These are phyloP conservation scores for Chaetomium strumarium DNA, from an alignment of 2,329 filamentous ascomycete genomes.

Conservation along the genomic window DNA sequence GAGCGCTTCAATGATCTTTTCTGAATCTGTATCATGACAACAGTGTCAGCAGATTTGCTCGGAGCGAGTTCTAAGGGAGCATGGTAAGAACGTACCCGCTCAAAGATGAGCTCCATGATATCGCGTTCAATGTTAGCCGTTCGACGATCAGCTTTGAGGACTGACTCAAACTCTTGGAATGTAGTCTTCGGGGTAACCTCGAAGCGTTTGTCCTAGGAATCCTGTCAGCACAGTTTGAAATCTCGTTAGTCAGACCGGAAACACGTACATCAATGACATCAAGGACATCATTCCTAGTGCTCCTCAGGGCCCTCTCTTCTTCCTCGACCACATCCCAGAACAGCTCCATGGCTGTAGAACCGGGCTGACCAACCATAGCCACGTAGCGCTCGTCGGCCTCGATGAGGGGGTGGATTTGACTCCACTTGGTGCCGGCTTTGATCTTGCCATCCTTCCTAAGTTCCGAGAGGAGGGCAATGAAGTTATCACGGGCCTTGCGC, in stretches of 20 bases:
- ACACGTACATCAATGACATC: conserved; percentile 78
- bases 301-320: conserved; percentile 80
- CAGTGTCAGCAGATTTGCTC: conserved; percentile 2
- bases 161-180: conserved; percentile 77
- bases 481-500: conserved; percentile 79
- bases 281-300: conserved; percentile 73
- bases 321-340: conserved; percentile 97
- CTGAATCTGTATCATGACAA: conserved; percentile 52
- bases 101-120: conserved; percentile 73
- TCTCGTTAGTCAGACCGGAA: background rate
- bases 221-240: conserved; percentile 33
- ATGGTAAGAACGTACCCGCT: conserved; percentile 52
- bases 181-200: conserved; percentile 82
- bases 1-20: conserved; percentile 69
- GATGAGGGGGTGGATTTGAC: conserved; percentile 66
- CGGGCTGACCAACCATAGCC: conserved; percentile 74
- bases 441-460: conserved; percentile 72
- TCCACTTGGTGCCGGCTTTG: conserved; percentile 88
- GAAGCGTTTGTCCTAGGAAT: conserved; percentile 73
- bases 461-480: conserved; percentile 67
- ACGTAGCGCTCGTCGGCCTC: conserved; percentile 77
- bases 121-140: conserved; percentile 83
- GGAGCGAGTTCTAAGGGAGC: background rate
- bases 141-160: conserved; percentile 80
- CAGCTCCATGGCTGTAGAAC: conserved; percentile 81